Evolutionary conservation across 202 grass and related monocot genomes (phyloP).

Genomic region (Sporobolus alterniflorus): DNA sequence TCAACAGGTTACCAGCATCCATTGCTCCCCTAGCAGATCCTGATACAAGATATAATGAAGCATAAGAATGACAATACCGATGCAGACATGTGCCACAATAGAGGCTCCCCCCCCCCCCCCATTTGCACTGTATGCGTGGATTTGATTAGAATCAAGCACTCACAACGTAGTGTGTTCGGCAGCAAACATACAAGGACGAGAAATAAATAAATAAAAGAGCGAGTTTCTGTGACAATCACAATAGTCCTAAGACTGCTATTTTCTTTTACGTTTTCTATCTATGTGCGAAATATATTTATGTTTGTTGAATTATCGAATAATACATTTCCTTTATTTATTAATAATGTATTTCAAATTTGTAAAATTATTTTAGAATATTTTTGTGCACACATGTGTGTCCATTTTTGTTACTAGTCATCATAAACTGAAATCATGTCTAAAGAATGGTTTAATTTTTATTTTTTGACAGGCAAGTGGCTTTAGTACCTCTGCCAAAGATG

Average conservation of each 20-base stretch:
- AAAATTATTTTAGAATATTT: too few relatives aligned
- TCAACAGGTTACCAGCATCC: slow-evolving; percentile 93
- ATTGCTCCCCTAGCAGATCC: slow-evolving; percentile 85
- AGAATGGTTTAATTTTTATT: too few relatives aligned
- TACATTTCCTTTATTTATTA: too few relatives aligned
- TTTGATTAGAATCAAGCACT: neutral
- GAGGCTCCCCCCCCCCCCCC: neutral
- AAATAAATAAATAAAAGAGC: neutral
- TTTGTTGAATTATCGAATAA: too few relatives aligned
- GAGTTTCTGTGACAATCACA: neutral
- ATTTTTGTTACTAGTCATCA: too few relatives aligned
- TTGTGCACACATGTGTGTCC: too few relatives aligned
- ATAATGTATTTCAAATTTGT: too few relatives aligned
- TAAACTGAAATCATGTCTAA: too few relatives aligned
- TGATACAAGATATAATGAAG: slow-evolving; percentile 30
- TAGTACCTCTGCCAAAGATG: too few relatives aligned
- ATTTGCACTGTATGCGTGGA: neutral
- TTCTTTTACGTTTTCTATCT: too few relatives aligned
- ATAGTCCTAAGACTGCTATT: neutral
- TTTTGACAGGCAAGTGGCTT: too few relatives aligned
- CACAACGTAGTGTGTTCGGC: neutral
- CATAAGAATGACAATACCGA: neutral
- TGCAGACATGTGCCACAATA: neutral
- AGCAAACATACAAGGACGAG: neutral
- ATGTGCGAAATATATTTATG: too few relatives aligned